Conservation (phyloP, 768 basidiomycete genomes). For the Vararia minispora region DNA sequence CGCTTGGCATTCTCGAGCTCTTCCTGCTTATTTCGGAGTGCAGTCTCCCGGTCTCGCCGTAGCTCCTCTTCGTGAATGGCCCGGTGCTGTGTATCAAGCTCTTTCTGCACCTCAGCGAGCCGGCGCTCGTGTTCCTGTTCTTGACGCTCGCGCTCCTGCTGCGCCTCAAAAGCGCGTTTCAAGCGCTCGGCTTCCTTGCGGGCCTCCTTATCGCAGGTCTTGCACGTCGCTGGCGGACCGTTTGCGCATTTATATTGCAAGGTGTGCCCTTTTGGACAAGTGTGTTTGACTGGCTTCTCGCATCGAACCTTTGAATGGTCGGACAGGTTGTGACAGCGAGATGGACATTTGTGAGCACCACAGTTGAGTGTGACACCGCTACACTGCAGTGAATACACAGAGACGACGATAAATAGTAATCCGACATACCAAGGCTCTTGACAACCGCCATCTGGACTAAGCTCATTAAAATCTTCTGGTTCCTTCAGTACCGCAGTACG, state of each 20-base stretch:
- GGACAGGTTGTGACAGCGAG: conserved; percentile 46
- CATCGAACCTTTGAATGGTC: conserved; percentile 48
- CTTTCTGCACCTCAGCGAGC: conserved; percentile 32
- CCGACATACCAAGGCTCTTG: conserved; percentile 40
- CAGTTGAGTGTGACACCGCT: conserved; percentile 42
- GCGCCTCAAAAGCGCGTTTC: conserved; percentile 26
- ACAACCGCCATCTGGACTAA: conserved; percentile 57
- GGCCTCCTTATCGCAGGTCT: conserved; percentile 33
- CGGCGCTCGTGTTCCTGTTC: conserved; percentile 28
- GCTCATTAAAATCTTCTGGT: conserved; percentile 36
- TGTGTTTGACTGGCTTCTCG: conserved; percentile 21
- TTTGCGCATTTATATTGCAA: conserved; percentile 33
- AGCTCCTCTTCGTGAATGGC: conserved; percentile 25
- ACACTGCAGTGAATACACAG: not conserved
- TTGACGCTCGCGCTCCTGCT: conserved; percentile 35
- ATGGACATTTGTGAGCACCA: conserved; percentile 41
- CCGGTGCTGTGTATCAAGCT: conserved; percentile 26
- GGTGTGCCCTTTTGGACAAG: conserved; percentile 36
- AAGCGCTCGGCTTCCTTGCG: conserved; percentile 31
- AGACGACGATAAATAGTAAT: not conserved
- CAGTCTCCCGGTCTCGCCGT: conserved; percentile 24
- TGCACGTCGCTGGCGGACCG: conserved; percentile 26
- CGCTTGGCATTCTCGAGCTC: conserved; percentile 30
- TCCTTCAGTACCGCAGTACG: conserved; percentile 25
- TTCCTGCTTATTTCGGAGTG: conserved; percentile 29